Base-by-base conservation (phyloP, 441 rosid species). In the Arabidopsis lyrata region DNA sequence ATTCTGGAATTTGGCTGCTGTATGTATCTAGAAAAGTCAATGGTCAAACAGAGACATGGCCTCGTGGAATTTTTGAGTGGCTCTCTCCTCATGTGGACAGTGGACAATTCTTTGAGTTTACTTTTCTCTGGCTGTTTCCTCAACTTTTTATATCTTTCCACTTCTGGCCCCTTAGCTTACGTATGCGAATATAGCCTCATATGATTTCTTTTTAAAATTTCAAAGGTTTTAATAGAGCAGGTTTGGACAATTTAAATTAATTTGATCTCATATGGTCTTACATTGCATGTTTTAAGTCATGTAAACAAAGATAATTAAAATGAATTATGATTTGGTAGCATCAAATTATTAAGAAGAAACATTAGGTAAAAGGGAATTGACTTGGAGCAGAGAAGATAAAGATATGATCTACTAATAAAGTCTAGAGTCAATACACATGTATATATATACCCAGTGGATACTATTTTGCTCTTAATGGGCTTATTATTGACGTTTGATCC, bases 401-500 rank as follows among this genome's bases (percentile, higher is more conserved):
- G 62, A 67, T 38, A 31, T 39, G 39, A 24, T 52, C 15, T 36
- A 38, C 20, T 18, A 18, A 18, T 18, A 18, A 18, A 18, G 20
- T 18, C 49, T n/a, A 24, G 50, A 66, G 49, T 66, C 60, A 35
- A 8, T n/a, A 29, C 12, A 31, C 7, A 54, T 3, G 4, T 34
- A 34, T 35, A 22, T 3, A 7, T 34, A 34, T 35, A 22, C 2
- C 39, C 16, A 12, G 13, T 55, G 9, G 63, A 67, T 41, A 41
- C 0, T 24, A 2, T 14, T 12, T 69, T 45, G 57, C 57, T 45
- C 64, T 13, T 13, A 55, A 44, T 31, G 64, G 39, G 73, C 18
- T 42, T 41, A 18, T 27, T 56, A 18, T 44, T 5, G 35, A 57
- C 73, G 65, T 69, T 29, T 44, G 35, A 32, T 69, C 55, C 65